Percentiles rank a stretch among this genome's conserved stretches.
phyloP scores from a whole-genome alignment of 2,329 filamentous ascomycete genomes.

The Pseudogymnoascus sp. region DNA sequence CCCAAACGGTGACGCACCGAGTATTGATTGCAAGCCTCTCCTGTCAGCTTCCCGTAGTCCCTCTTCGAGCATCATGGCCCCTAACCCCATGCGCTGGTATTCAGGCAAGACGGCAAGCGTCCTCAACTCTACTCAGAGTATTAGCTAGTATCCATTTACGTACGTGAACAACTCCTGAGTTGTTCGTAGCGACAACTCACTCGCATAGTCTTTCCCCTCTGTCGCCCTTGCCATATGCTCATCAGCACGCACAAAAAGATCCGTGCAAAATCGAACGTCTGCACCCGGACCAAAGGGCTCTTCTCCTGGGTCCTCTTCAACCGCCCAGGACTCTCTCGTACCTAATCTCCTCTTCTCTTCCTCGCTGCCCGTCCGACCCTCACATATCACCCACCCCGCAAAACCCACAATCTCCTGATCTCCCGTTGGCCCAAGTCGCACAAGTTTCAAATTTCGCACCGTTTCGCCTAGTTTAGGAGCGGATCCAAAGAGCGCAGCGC shows the following conservation, averaged over 20 bases:
- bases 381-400: slow-evolving; percentile 15
- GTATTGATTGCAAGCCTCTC: slow-evolving; percentile 17
- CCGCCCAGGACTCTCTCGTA: not conserved
- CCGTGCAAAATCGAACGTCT: slow-evolving; percentile 20
- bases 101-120: slow-evolving; percentile 16
- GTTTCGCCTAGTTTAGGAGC: not conserved
- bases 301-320: not conserved
- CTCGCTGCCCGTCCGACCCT: not conserved
- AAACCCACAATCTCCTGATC: slow-evolving; percentile 15
- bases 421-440: slow-evolving; percentile 13
- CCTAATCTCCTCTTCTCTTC: not conserved
- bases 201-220: slow-evolving; percentile 17
- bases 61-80: slow-evolving; percentile 16
- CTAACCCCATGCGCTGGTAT: slow-evolving; percentile 20
- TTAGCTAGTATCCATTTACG: not conserved
- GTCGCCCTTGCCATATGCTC: slow-evolving; percentile 16
- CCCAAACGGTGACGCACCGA: slow-evolving; percentile 21
- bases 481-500: not conserved
- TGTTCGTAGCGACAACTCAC: slow-evolving; percentile 14
- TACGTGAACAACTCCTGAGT: not conserved
- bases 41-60: slow-evolving; percentile 17
- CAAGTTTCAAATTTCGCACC: not conserved
- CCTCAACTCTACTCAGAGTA: slow-evolving; percentile 15
- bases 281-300: slow-evolving; percentile 14
- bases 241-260: slow-evolving; percentile 20